These are phyloP conservation scores for Oleoguttula mirabilis DNA, from an alignment of 495 filamentous ascomycete genomes.

Conservation along the genomic window DNA sequence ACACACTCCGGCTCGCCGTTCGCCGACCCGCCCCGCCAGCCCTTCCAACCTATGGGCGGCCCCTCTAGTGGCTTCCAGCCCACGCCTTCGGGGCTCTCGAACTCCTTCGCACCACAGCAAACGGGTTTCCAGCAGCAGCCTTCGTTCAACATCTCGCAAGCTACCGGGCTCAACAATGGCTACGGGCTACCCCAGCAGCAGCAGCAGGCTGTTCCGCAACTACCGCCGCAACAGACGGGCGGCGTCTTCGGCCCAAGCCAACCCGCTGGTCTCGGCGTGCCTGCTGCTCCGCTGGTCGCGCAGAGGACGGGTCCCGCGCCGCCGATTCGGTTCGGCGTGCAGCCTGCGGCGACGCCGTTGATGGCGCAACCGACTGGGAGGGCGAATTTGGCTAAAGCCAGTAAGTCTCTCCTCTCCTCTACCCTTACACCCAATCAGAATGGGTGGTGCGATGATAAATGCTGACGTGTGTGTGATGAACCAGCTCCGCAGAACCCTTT, in stretches of 20 bases:
- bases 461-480: slow-evolving; percentile 13
- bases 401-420: slow-evolving; percentile 48
- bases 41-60: slow-evolving; percentile 45
- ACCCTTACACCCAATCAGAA: neutral
- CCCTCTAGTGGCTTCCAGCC: no score
- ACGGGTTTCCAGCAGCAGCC: slow-evolving; percentile 32
- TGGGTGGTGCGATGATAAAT: neutral
- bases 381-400: slow-evolving; percentile 86
- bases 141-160: slow-evolving; percentile 41
- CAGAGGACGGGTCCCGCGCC: slow-evolving; percentile 94
- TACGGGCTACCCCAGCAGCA: slow-evolving; percentile 3
- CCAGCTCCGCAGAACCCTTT: slow-evolving; percentile 85
- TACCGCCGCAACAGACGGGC: slow-evolving; percentile 20
- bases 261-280: no score
- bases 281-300: slow-evolving; percentile 55
- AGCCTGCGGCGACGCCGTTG: slow-evolving; percentile 57
- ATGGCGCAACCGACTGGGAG: slow-evolving; percentile 82
- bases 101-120: slow-evolving; percentile 9
- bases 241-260: slow-evolving; percentile 20
- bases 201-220: slow-evolving; percentile 27
- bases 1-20: slow-evolving; percentile 40
- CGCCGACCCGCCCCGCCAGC: slow-evolving; percentile 44
- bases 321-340: slow-evolving; percentile 76
- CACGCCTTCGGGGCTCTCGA: slow-evolving; percentile 30
- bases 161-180: slow-evolving; percentile 19